Conservation (phyloP, 441 rosid species). For the Gossypium davidsonii region DNA sequence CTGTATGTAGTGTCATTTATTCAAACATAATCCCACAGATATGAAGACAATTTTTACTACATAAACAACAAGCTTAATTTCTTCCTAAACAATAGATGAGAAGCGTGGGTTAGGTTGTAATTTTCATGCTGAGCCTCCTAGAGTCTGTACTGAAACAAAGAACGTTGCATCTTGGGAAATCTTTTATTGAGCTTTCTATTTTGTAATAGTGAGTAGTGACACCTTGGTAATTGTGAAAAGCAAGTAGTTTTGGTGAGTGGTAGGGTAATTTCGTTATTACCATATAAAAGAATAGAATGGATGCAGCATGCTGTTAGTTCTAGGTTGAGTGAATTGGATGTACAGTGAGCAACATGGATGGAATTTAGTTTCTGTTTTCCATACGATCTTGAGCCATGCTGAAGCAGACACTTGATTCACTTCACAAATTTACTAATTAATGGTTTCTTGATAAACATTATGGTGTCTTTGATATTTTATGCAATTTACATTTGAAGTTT, state of each 20-base stretch:
- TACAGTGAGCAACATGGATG: background rate
- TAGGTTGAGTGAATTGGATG: background rate
- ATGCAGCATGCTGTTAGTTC: background rate
- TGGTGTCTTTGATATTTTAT: background rate
- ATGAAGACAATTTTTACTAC: background rate
- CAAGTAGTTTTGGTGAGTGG: background rate
- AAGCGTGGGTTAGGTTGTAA: background rate
- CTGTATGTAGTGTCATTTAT: background rate
- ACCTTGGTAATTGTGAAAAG: slow-evolving; percentile 4
- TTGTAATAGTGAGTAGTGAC: background rate
- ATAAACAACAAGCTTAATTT: background rate
- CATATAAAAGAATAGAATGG: background rate
- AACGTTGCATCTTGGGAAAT: background rate
- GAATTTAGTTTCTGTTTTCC: background rate
- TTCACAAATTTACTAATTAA: background rate
- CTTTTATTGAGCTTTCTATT: background rate
- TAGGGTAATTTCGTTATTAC: background rate
- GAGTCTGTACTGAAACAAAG: background rate
- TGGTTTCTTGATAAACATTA: background rate
- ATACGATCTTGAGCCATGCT: background rate
- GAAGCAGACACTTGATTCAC: background rate
- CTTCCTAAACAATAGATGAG: background rate
- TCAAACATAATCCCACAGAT: background rate
- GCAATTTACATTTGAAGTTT: background rate
- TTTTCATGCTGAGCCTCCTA: background rate